Evolutionary conservation across 306 rosid genomes (phyloP).

Genomic region (Ziziphus jujuba): DNA sequence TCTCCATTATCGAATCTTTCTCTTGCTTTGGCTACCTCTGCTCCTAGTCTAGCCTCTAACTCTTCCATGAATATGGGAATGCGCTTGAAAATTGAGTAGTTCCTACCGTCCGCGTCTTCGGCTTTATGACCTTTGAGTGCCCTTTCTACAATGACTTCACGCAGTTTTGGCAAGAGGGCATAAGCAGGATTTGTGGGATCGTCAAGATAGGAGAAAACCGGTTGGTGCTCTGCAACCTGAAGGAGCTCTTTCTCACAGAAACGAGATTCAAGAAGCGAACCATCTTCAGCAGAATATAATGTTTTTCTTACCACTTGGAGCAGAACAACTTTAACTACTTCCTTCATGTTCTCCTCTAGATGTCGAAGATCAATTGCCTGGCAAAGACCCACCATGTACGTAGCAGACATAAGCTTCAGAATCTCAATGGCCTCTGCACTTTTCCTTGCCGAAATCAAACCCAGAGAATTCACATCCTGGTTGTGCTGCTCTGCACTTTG

Average conservation of each 20-base stretch:
- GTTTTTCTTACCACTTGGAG: constrained; percentile 28
- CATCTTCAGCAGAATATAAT: constrained; percentile 27
- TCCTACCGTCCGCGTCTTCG: background rate
- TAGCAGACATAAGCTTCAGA: constrained; percentile 39
- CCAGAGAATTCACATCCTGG: constrained; percentile 44
- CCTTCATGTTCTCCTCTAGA: constrained; percentile 38
- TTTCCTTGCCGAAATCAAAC: constrained; percentile 38
- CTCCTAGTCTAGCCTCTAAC: constrained; percentile 24
- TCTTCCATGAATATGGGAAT: constrained; percentile 35
- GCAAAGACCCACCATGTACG: constrained; percentile 39
- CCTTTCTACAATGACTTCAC: constrained; percentile 29
- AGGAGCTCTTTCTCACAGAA: constrained; percentile 39
- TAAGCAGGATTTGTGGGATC: constrained; percentile 35
- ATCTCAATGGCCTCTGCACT: constrained; percentile 40
- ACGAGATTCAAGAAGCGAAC: constrained; percentile 27
- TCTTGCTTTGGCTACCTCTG: constrained; percentile 28
- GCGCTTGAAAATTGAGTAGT: constrained; percentile 22
- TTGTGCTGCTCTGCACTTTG: constrained; percentile 44
- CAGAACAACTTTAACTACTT: constrained; percentile 21
- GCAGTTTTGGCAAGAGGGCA: constrained; percentile 22
- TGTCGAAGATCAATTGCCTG: constrained; percentile 40
- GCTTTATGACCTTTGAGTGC: constrained; percentile 24
- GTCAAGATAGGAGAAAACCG: constrained; percentile 35
- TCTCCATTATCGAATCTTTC: constrained; percentile 28
- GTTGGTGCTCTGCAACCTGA: constrained; percentile 28